Percentiles rank a stretch among this genome's conserved stretches.
Evolutionary conservation across 2,329 filamentous ascomycete species (phyloP).

Genomic region (Colletotrichum coccodes): DNA sequence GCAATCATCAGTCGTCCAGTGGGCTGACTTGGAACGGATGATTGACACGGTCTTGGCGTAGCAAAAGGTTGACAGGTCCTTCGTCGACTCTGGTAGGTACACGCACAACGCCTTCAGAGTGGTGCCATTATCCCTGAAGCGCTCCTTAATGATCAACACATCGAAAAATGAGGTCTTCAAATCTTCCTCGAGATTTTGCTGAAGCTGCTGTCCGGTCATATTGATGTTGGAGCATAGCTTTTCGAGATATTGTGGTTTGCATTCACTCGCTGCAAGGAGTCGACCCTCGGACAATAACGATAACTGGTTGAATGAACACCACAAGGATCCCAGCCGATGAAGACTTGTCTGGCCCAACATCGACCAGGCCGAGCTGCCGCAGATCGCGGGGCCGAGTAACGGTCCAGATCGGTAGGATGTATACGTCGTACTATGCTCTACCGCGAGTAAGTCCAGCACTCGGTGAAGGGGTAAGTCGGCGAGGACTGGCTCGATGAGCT

Average conservation of each 20-base stretch:
- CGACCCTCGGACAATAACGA: not conserved
- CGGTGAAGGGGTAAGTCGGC: slow-evolving; percentile 4
- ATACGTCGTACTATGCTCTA: not conserved
- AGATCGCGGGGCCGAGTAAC: not conserved
- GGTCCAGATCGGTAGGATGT: not conserved
- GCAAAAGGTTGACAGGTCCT: too few relatives aligned
- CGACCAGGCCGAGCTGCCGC: not conserved
- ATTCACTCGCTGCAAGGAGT: not conserved
- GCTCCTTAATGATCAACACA: too few relatives aligned
- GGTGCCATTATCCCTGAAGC: not conserved
- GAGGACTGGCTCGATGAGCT: not conserved
- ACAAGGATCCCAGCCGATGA: not conserved
- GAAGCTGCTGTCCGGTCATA: too few relatives aligned
- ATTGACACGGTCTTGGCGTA: not conserved
- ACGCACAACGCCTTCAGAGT: not conserved
- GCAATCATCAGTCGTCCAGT: not conserved
- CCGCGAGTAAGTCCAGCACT: not conserved
- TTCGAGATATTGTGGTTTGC: not conserved
- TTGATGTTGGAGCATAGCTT: not conserved
- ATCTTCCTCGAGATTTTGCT: too few relatives aligned
- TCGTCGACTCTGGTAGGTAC: not conserved
- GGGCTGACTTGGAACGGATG: not conserved
- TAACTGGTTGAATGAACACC: not conserved
- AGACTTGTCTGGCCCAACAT: not conserved
- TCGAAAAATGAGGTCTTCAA: too few relatives aligned